phyloP scores from a whole-genome alignment of 75 land plant genomes.

The Pinus albicaulis region DNA sequence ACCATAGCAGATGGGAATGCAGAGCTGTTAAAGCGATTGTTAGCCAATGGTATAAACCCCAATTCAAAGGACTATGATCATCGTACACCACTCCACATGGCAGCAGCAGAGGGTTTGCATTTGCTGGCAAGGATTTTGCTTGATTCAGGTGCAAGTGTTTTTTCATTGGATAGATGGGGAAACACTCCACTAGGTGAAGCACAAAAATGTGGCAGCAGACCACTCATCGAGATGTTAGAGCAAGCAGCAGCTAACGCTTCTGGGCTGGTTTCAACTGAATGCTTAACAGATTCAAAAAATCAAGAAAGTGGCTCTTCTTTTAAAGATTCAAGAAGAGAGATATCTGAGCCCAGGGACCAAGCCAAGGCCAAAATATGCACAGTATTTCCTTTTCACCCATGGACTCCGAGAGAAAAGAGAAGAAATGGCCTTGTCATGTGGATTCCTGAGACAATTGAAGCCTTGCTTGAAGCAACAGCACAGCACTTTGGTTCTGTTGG shows the following conservation, averaged over 20 bases:
- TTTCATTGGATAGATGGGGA: conserved; percentile 66
- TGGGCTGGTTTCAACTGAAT: not conserved
- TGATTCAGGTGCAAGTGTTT: conserved; percentile 79
- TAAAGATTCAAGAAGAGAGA: not conserved
- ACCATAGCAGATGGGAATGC: conserved; percentile 65
- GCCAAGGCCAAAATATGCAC: conserved; percentile 32
- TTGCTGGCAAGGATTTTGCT: conserved; percentile 46
- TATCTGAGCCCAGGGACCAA: not conserved
- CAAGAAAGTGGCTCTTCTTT: not conserved
- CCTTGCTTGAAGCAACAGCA: conserved; percentile 27
- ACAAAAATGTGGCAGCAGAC: conserved; percentile 36
- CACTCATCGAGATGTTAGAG: conserved; percentile 51
- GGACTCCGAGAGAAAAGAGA: conserved; percentile 44
- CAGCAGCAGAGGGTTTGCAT: conserved; percentile 71
- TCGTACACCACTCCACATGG: conserved; percentile 81
- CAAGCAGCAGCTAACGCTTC: conserved; percentile 16
- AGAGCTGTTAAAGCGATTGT: conserved; percentile 56
- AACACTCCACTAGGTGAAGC: conserved; percentile 73
- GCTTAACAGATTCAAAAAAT: not conserved
- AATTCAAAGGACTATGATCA: conserved; percentile 70
- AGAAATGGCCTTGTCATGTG: conserved; percentile 52
- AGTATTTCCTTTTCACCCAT: conserved; percentile 65
- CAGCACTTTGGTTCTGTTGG: conserved; percentile 25
- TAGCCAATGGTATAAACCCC: conserved; percentile 66
- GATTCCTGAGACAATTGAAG: conserved; percentile 49